phyloP scores from a whole-genome alignment of 257 asterid species.

The Solanum rostratum region DNA sequence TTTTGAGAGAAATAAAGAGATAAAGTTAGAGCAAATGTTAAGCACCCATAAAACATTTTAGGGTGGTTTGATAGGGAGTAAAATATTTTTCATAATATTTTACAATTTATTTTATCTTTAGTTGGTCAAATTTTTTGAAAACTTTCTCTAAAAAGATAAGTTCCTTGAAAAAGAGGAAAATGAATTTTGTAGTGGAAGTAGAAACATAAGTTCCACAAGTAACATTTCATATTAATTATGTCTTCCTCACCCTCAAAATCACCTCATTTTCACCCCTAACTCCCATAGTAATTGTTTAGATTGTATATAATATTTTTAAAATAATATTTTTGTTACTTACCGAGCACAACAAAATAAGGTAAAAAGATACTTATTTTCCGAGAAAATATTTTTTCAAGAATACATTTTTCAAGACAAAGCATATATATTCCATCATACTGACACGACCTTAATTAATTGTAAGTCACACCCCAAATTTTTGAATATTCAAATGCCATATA shows the following conservation, averaged over 20 bases:
- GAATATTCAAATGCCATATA: neutral
- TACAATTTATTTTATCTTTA: no score
- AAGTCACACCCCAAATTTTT: neutral
- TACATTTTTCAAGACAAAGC: neutral
- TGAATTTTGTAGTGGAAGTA: no score
- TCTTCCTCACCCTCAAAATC: neutral
- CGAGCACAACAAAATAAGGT: neutral
- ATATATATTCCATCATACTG: neutral
- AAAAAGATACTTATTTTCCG: no score
- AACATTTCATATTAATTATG: neutral
- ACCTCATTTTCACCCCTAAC: neutral
- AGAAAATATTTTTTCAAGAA: no score
- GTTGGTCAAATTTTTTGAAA: no score
- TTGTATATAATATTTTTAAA: neutral
- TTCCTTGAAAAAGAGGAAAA: no score
- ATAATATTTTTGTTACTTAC: neutral
- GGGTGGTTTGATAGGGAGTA: no score
- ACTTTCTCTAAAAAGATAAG: no score
- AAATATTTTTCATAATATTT: no score
- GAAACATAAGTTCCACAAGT: neutral
- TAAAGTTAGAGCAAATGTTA: no score
- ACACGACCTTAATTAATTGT: neutral
- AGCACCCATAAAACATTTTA: no score
- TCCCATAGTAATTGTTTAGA: neutral
- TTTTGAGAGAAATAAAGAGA: no score